phyloP scores from a whole-genome alignment of 495 filamentous ascomycete genomes.

The Penicillium pancosmium region DNA sequence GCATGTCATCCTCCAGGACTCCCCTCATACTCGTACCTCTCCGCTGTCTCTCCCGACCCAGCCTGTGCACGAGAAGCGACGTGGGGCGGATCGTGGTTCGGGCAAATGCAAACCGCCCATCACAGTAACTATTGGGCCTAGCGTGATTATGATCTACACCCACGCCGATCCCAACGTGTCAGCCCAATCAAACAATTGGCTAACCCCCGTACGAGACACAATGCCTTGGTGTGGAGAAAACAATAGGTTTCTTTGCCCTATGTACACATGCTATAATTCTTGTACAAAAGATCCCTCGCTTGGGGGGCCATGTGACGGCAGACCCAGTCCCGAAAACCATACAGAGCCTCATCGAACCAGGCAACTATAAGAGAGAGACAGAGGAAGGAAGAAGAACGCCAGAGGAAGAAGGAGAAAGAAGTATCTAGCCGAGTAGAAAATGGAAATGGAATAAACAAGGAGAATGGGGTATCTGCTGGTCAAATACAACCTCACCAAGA shows the following conservation, averaged over 20 bases:
- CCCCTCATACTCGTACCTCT: background rate
- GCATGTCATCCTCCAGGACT: background rate
- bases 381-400: background rate
- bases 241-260: constrained; percentile 2
- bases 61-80: background rate
- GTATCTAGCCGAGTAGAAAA: constrained; percentile 21
- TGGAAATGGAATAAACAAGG: constrained; percentile 23
- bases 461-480: constrained; percentile 30
- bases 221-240: background rate
- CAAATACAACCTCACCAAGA: constrained; percentile 3
- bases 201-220: background rate
- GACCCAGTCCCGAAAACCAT: constrained; percentile 9
- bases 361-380: background rate
- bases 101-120: background rate
- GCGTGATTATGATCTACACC: constrained; percentile 21
- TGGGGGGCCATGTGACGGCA: background rate
- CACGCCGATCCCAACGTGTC: constrained; percentile 9
- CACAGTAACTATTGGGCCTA: background rate
- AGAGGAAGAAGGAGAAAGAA: constrained; percentile 7
- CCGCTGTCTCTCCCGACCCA: background rate
- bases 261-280: constrained; percentile 3
- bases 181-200: constrained; percentile 8
- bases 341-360: background rate
- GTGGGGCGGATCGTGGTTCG: constrained; percentile 1
- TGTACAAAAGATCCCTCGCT: background rate